These are phyloP conservation scores for Ramicandelaber brevisporus DNA, from an alignment of 192 early-diverging fungal species.

Conservation along the genomic window DNA sequence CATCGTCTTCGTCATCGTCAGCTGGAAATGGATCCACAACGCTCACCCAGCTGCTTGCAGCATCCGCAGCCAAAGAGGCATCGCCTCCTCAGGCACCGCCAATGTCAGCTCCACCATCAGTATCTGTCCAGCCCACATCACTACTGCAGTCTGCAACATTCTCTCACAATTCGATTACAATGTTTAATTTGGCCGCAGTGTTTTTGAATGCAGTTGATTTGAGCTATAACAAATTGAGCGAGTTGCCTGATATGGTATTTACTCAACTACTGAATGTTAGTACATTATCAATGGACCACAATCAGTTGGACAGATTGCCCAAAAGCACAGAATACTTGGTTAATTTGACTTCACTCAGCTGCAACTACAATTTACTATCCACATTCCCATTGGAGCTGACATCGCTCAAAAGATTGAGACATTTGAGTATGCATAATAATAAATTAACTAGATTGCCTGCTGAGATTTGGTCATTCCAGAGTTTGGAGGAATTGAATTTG, in stretches of 20 bases:
- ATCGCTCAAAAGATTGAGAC: conserved; percentile 24
- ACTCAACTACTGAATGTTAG: conserved; percentile 24
- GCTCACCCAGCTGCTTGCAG: too few species aligned
- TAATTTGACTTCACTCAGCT: conserved; percentile 24
- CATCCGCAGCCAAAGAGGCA: too few species aligned
- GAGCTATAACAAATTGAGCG: conserved; percentile 41
- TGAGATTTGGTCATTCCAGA: conserved; percentile 52
- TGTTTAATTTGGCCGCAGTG: too few species aligned
- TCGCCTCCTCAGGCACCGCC: too few species aligned
- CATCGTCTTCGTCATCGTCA: too few species aligned
- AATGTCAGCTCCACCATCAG: too few species aligned
- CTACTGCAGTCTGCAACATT: too few species aligned
- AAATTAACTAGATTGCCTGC: conserved; percentile 40
- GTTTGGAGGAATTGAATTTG: conserved; percentile 40
- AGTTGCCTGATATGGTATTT: conserved; percentile 31
- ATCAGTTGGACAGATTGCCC: conserved; percentile 42
- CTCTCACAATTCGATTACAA: too few species aligned
- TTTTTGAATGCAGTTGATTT: too few species aligned
- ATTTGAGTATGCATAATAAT: conserved; percentile 51
- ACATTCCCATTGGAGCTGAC: conserved; percentile 42
- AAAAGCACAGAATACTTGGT: conserved; percentile 23
- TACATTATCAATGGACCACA: conserved; percentile 34
- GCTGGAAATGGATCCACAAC: too few species aligned
- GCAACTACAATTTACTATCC: conserved; percentile 40
- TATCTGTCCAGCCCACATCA: too few species aligned